Conservation (phyloP, 768 basidiomycete genomes). For the Tulasnella sp. region DNA sequence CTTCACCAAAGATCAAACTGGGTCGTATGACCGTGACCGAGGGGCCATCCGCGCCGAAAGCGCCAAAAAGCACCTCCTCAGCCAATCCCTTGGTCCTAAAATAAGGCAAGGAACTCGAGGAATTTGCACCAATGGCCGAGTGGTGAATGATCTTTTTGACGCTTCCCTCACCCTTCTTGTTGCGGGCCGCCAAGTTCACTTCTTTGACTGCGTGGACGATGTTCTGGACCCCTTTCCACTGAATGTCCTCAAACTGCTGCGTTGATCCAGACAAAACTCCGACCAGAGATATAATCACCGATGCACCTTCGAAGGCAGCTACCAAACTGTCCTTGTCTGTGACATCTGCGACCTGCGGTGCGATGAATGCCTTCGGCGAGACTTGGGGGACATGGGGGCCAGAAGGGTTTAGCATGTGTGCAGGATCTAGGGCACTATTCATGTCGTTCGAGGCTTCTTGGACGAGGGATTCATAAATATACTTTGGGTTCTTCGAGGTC, state of each 20-base stretch:
- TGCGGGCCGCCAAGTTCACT: conserved; percentile 29
- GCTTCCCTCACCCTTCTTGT: not conserved
- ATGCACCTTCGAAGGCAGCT: conserved; percentile 44
- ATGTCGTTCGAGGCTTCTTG: conserved; percentile 22
- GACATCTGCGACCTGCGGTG: conserved; percentile 41
- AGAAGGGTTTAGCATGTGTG: not conserved
- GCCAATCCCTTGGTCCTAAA: conserved; percentile 51
- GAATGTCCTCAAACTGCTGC: conserved; percentile 47
- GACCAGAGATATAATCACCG: conserved; percentile 55
- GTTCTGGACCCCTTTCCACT: conserved; percentile 56
- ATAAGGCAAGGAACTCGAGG: conserved; percentile 47
- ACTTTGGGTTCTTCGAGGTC: conserved; percentile 48
- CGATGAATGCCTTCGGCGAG: conserved; percentile 32
- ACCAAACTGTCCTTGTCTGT: conserved; percentile 40
- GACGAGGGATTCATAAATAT: conserved; percentile 29
- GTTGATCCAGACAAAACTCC: conserved; percentile 53
- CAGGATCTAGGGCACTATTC: conserved; percentile 23
- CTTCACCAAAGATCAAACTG: conserved; percentile 65
- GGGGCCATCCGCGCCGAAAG: conserved; percentile 45
- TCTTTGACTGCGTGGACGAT: conserved; percentile 45
- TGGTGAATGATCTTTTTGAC: conserved; percentile 48
- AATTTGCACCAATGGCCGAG: conserved; percentile 67
- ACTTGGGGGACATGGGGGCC: conserved; percentile 21
- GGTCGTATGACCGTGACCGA: conserved; percentile 58
- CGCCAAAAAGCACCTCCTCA: conserved; percentile 44